Base-by-base conservation (phyloP, 805 yeast genomes). In the Metschnikowia dekortorum region DNA sequence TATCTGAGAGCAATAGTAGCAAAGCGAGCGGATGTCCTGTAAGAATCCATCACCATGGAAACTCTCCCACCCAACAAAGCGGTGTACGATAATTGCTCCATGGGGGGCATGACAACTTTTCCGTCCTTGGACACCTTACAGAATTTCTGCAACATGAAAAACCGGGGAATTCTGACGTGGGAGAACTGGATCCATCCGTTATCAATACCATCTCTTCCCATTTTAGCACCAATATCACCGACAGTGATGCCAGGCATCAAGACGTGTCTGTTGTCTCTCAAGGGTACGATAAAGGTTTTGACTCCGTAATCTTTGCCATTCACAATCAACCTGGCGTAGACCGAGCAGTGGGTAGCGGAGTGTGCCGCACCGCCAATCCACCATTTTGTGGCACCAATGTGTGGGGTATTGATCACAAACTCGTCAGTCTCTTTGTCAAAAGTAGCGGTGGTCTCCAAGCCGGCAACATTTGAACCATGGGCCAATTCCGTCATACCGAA, bases 351-450 rank as follows among this genome's bases (percentile, higher is more conserved):
- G 6, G 62, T 53, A 32, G 62, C 56, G n/a, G 59, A 54, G 46
- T 59, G 62, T 1, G 62, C 62, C 6, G 62, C 62, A 36, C 62
- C 62, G 7, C 62, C 62, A 18, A 59, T 59, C 62, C 62, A 59
- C 62, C 62, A 59, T 51, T 59, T 59, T 47, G 62, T 59, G 42
- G 62, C 62, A 4, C 62, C 62, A 18, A 59, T 56, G 53, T 59
- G 62, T 1, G 62, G 62, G 37, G 62, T 59, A 53, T 59, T 57
- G 43, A 59, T 50, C 40, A 59, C 47, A 35, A 59, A 59, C 50
- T 55, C 57, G 49, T 59, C 62, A 18, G 56, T 46, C 18, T 41
- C 52, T 51, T 54, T 44, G 49, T 59, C 62, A 33, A 54, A 59
- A n/a, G 62, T 59, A 31, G 62, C 62, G 41, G 61, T 59, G 39